Conservation (phyloP, 2,329 filamentous ascomycete genomes). For the Sarocladiaceae sp. region DNA sequence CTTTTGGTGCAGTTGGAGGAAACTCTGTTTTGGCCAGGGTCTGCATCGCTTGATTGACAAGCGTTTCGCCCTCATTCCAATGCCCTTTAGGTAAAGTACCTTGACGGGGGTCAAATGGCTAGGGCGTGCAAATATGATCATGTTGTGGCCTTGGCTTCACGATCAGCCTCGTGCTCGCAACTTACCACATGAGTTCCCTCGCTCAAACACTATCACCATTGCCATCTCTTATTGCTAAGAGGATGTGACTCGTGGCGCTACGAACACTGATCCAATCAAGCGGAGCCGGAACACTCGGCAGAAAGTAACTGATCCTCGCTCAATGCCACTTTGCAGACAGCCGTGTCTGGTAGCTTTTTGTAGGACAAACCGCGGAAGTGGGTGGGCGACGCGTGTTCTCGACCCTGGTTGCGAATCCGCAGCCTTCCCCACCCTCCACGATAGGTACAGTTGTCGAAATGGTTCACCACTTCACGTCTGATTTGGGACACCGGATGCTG, state of each 20-base stretch:
- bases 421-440: slow-evolving; percentile 4
- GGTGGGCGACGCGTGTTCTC: slow-evolving; percentile 8
- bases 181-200: too few relatives aligned
- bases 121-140: too few relatives aligned
- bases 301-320: too few relatives aligned
- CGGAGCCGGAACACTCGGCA: background rate
- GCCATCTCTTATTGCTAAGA: too few relatives aligned
- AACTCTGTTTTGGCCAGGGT: slow-evolving; percentile 6
- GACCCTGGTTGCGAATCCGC: background rate
- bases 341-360: too few relatives aligned
- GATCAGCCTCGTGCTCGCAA: background rate
- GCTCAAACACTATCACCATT: too few relatives aligned
- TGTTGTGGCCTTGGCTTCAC: too few relatives aligned
- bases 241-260: too few relatives aligned
- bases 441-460: background rate
- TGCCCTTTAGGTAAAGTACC: background rate
- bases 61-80: background rate
- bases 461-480: background rate
- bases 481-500: background rate
- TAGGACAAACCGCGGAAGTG: background rate
- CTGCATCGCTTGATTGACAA: slow-evolving; percentile 3
- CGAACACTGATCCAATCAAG: too few relatives aligned
- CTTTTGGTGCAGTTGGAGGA: slow-evolving; percentile 1
- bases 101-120: background rate
- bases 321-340: too few relatives aligned